Base-by-base conservation (phyloP, 306 rosid genomes). In the Oxytropis ochrocephala region DNA sequence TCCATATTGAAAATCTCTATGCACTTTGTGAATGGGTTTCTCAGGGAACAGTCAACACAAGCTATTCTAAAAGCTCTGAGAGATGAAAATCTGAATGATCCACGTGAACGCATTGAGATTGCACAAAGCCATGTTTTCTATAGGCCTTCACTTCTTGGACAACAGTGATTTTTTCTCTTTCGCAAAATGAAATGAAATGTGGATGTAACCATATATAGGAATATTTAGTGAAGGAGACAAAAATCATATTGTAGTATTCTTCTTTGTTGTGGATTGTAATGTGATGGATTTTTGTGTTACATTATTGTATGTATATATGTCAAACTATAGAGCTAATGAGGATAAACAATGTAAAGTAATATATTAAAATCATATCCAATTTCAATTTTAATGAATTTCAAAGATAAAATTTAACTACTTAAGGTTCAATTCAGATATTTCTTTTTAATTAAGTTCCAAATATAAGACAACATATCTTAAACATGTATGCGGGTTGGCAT, bases 81-180 rank as follows among this genome's bases (percentile, higher is more conserved):
- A 80, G 98, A 93, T 41, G 96, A 93, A 64, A 90, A 87, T 58
- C 75, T 90, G 80, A 93, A 93, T 48, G 98, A 93, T 81, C 98
- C 96, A 2, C 85, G 98, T 18, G 96, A 92, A 8, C 88, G 96
- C 73, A 92, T 92, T 64, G 96, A 85, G 83, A 86, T 92, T 67
- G 96, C 96, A 11, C 98, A 92, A 41, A 92, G 89, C 84, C 96
- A 89, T 75, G 96, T 71, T 52, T 92, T 92, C 83, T 92, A 88
- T 74, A 83, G 86, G 79, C 96, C 98, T 75, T 90, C 92, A 52
- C 96, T 92, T 70, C 96, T 90, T 67, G 91, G 91, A 39, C 83
- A 86, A 70, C 81, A 89, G 4, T 88, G 78, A 74, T 39, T 64
- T 39, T 58, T 78, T 78, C n/a, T 49, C 65, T 52, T 39, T 54